Conservation (phyloP, 148 eudicot genomes). For the Cornus suecica region DNA sequence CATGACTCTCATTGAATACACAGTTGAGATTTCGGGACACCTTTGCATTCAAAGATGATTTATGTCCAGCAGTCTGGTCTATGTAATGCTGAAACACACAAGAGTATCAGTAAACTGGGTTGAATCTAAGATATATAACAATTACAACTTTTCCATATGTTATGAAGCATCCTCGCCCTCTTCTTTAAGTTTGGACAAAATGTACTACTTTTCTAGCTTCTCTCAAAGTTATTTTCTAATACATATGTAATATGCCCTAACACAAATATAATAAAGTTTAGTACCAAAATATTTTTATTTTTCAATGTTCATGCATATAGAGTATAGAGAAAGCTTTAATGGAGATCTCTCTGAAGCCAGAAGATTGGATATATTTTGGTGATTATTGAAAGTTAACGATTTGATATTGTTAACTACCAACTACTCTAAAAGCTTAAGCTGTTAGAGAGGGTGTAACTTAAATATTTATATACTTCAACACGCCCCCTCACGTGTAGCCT, state of each 20-base stretch:
- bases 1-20: background rate
- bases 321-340: background rate
- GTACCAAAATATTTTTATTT: background rate
- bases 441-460: too few relatives aligned
- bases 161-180: background rate
- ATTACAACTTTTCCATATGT: background rate
- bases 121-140: background rate
- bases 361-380: background rate
- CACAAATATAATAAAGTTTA: background rate
- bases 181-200: background rate
- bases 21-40: constrained; percentile 7
- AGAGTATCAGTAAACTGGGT: background rate
- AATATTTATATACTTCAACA: too few relatives aligned
- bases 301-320: background rate
- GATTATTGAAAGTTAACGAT: too few relatives aligned
- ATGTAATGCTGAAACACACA: constrained; percentile 14
- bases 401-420: too few relatives aligned
- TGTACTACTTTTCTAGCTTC: background rate
- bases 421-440: too few relatives aligned
- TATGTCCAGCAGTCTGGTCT: constrained; percentile 8
- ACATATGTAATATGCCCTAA: background rate
- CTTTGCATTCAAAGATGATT: constrained; percentile 17
- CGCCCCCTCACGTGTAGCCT: too few relatives aligned
- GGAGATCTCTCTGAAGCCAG: background rate
- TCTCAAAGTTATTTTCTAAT: too few relatives aligned